Evolutionary conservation across 2,329 filamentous ascomycete genomes (phyloP).

Genomic region (Fusarium longipes): DNA sequence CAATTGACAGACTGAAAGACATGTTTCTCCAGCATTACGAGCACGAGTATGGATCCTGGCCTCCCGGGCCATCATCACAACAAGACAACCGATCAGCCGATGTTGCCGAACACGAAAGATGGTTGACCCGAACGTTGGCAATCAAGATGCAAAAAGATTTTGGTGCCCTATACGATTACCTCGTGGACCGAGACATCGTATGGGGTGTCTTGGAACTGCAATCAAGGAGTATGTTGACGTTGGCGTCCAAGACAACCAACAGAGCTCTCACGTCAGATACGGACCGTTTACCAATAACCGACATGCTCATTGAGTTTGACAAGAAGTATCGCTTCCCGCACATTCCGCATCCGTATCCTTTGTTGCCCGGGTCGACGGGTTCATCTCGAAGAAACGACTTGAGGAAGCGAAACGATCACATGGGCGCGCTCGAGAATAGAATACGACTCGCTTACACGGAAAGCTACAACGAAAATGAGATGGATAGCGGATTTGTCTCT

Average conservation of each 20-base stretch:
- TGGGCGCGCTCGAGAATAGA: slow-evolving; percentile 57
- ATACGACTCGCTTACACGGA: slow-evolving; percentile 69
- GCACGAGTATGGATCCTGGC: slow-evolving; percentile 70
- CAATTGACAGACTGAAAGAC: slow-evolving; percentile 68
- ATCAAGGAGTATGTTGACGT: slow-evolving; percentile 72
- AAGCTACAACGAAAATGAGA: slow-evolving; percentile 68
- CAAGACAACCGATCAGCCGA: slow-evolving; percentile 3
- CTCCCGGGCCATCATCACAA: slow-evolving; percentile 64
- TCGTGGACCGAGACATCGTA: slow-evolving; percentile 73
- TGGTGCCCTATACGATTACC: slow-evolving; percentile 75
- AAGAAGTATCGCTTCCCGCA: slow-evolving; percentile 71
- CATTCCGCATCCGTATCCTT: slow-evolving; percentile 73
- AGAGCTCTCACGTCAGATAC: slow-evolving; percentile 62
- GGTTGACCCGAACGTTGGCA: slow-evolving; percentile 70
- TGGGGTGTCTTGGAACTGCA: slow-evolving; percentile 74
- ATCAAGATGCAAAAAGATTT: slow-evolving; percentile 73
- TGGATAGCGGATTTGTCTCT: slow-evolving; percentile 61
- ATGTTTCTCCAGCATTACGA: slow-evolving; percentile 71
- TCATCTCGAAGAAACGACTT: slow-evolving; percentile 52
- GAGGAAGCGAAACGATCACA: slow-evolving; percentile 33
- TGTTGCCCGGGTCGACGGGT: slow-evolving; percentile 66
- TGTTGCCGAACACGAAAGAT: slow-evolving; percentile 59
- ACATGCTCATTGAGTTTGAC: slow-evolving; percentile 74
- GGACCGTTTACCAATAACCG: slow-evolving; percentile 70
- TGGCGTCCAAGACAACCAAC: slow-evolving; percentile 62